Evolutionary conservation across 352 stramenopile species (phyloP).

Genomic region (Aphanomyces astaci): DNA sequence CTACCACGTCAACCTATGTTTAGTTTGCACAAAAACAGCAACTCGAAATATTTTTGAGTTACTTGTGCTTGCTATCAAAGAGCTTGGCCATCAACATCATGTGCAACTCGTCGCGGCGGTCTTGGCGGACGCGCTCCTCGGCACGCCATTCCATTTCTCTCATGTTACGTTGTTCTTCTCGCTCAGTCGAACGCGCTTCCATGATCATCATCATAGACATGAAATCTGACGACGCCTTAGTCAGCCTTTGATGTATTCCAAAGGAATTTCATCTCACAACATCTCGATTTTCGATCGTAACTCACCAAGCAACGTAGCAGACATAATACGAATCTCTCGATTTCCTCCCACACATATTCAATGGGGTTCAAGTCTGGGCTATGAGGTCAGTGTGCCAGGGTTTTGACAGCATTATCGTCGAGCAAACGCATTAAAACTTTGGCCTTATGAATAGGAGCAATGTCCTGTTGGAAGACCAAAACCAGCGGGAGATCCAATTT

Average conservation of each 20-base stretch:
- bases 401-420: neutral
- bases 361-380: conserved; percentile 20
- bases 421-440: neutral
- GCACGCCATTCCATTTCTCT: too few relatives aligned
- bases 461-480: conserved; percentile 1
- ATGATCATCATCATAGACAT: conserved; percentile 2
- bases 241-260: neutral
- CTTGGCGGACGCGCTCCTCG: too few relatives aligned
- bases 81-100: too few relatives aligned
- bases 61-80: too few relatives aligned
- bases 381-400: neutral
- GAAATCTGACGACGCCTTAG: neutral
- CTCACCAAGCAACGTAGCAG: neutral
- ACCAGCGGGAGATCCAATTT: neutral
- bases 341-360: conserved; percentile 8
- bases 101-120: too few relatives aligned
- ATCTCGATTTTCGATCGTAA: neutral
- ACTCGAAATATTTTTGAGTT: too few relatives aligned
- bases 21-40: too few relatives aligned
- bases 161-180: too few relatives aligned
- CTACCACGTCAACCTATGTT: too few relatives aligned
- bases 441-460: neutral
- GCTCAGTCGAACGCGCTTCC: too few relatives aligned
- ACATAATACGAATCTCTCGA: neutral
- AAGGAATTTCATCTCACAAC: neutral